phyloP scores from a whole-genome alignment of 2,329 filamentous ascomycete genomes.

The Exophiala sp. region DNA sequence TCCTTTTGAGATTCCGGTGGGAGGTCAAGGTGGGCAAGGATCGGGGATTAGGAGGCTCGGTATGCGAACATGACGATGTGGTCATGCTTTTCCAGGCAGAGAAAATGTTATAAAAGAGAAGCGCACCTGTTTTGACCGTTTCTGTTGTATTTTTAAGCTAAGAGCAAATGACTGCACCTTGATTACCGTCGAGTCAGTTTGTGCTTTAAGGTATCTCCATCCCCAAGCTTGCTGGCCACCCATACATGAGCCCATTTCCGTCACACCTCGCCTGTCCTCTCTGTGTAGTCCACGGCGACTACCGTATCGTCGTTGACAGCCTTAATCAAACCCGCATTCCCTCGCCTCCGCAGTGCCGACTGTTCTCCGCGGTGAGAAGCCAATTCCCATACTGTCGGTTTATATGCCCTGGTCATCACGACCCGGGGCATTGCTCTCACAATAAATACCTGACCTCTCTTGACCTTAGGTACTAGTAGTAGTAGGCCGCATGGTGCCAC shows the following conservation, averaged over 20 bases:
- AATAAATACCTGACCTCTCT: too few species aligned
- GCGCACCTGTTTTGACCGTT: neutral
- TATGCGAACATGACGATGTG: conserved; percentile 3
- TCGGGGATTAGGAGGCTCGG: neutral
- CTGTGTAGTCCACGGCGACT: too few species aligned
- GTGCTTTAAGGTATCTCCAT: neutral
- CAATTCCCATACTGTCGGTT: conserved; percentile 65
- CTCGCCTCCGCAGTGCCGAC: conserved; percentile 55
- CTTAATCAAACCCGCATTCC: conserved; percentile 62
- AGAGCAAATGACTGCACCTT: too few species aligned
- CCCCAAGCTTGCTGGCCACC: conserved; percentile 48
- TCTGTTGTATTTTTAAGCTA: too few species aligned
- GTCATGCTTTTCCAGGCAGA: conserved; percentile 4
- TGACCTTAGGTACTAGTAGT: too few species aligned
- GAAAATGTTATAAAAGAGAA: conserved; percentile 7
- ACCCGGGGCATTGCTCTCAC: conserved; percentile 67
- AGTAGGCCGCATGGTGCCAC: too few species aligned
- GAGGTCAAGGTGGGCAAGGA: conserved; percentile 4
- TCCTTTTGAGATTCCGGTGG: conserved; percentile 1
- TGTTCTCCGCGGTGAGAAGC: conserved; percentile 58
- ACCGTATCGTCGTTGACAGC: conserved; percentile 28
- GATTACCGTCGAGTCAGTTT: neutral
- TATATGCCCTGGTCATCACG: conserved; percentile 58
- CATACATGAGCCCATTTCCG: conserved; percentile 64
- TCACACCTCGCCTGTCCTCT: conserved; percentile 68